Evolutionary conservation across 2,329 filamentous ascomycete species (phyloP), one percentile per base, ranked within the genome.

Genomic region (Monosporascus sp.): DNA sequence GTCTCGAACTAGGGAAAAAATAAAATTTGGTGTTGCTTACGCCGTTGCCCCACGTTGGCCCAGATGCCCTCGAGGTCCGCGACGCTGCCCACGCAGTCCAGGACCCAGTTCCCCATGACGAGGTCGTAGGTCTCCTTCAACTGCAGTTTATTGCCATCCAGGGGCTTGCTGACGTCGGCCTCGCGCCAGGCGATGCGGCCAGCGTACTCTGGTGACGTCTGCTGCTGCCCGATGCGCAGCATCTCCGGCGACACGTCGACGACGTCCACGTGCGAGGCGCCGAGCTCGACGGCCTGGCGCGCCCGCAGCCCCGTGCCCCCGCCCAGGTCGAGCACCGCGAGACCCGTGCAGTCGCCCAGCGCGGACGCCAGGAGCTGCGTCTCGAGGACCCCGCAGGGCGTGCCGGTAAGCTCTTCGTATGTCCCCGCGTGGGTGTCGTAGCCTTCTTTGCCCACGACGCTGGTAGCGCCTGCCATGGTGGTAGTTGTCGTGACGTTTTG

Each of bases 41-140:
- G 31, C 31, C 31, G 31, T 34, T 1, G 1, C 31, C 31, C 31
- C 3, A 34, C 31, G 31, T 34, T 34, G 11, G 31, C 31, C 31
- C 62, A 66, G 58, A 71, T 68, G 36, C 55, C 65, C 51, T 62
- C 58, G 14, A 69, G 59, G 14, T 55, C 55, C 6, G 53, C 59
- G 20, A 61, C 26, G 36, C 38, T 61, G 7, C 54, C 55, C 22
- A 62, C 63, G 54, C 66, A 63, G 52, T 67, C 64, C 49, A 71
- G 59, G 26, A 67, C 49, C 67, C 67, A 71, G 53, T 69, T 68
- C 4, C 61, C 67, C 66, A 69, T 68, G 45, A 69, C 64, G 20
- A 69, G 50, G 51, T 70, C 68, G 54, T 71, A 71, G 9, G 31
- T 34, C 31, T 8, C 37, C 48, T 5, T 31, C 54, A 3, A 56